Percentiles rank a stretch among this genome's conserved stretches.
phyloP scores from a whole-genome alignment of 208 protist species.

The Herpetomonas muscarum region DNA sequence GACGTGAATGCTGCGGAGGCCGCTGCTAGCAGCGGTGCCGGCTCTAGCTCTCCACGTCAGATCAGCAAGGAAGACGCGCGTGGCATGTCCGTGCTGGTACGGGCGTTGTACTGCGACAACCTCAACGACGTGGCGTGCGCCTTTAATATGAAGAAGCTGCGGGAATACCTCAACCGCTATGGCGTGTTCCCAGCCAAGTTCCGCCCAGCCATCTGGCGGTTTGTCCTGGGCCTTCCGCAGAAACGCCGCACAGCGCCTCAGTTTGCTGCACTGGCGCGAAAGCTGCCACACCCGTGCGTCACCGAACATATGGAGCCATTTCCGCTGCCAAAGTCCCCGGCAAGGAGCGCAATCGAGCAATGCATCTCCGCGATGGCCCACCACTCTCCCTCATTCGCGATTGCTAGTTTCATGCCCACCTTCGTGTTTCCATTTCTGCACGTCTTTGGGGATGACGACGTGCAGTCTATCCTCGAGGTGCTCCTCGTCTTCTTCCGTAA shows the following conservation, averaged over 20 bases:
- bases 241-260: conserved; percentile 38
- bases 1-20: conserved; percentile 9
- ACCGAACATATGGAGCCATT: conserved; percentile 56
- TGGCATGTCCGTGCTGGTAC: background rate
- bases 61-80: conserved; percentile 9
- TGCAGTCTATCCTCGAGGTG: conserved; percentile 67
- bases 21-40: background rate
- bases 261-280: conserved; percentile 61
- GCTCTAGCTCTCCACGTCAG: background rate
- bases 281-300: conserved; percentile 47
- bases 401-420: conserved; percentile 68
- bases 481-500: conserved; percentile 71
- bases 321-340: conserved; percentile 28
- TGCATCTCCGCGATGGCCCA: conserved; percentile 68
- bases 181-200: conserved; percentile 71
- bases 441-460: conserved; percentile 49
- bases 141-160: conserved; percentile 71
- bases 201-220: conserved; percentile 74
- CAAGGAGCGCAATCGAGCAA: conserved; percentile 35
- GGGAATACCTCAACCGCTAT: conserved; percentile 46
- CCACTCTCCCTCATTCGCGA: conserved; percentile 60
- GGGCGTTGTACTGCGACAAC: conserved; percentile 20
- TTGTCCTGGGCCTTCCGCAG: conserved; percentile 63
- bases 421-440: conserved; percentile 73
- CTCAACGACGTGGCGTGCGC: conserved; percentile 21